phyloP scores from a whole-genome alignment of 2,329 filamentous ascomycete genomes.

The Fonsecaea multimorphosa region DNA sequence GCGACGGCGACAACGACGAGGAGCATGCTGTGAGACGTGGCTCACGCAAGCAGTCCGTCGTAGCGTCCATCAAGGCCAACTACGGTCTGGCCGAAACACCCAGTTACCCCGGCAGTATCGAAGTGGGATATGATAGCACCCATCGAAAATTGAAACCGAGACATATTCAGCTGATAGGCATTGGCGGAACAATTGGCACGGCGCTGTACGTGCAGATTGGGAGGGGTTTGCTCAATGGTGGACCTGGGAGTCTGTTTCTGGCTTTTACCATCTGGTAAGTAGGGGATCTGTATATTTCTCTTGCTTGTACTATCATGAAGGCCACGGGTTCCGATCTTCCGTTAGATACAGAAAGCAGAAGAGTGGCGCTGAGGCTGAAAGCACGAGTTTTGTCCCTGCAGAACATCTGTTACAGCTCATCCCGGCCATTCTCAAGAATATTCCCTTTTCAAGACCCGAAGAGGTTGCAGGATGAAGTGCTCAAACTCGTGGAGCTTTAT shows the following conservation, averaged over 20 bases:
- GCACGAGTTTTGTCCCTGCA: neutral
- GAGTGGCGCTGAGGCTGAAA: neutral
- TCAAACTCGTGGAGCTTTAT: neutral
- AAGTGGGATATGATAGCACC: conserved; percentile 31
- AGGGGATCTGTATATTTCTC: neutral
- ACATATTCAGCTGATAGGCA: conserved; percentile 56
- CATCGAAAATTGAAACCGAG: conserved; percentile 50
- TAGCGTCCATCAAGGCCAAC: conserved; percentile 37
- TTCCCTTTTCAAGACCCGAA: neutral
- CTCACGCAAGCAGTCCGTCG: conserved; percentile 35
- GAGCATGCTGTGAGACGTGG: conserved; percentile 28
- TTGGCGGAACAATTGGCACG: conserved; percentile 55
- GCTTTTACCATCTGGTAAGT: conserved; percentile 56
- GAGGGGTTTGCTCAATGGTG: conserved; percentile 48
- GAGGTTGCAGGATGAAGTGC: neutral
- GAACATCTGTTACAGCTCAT: neutral
- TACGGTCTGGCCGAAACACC: conserved; percentile 33
- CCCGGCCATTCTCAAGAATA: neutral
- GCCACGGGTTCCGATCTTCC: neutral
- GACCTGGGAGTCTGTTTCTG: conserved; percentile 52
- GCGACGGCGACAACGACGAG: conserved; percentile 32
- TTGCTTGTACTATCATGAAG: neutral
- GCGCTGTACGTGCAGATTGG: conserved; percentile 53
- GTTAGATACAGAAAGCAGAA: neutral
- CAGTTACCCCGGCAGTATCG: conserved; percentile 20